Evolutionary conservation across 2,329 filamentous ascomycete genomes (phyloP), one percentile per base, ranked within the genome.

Genomic region (Leptoxyphium fumago): DNA sequence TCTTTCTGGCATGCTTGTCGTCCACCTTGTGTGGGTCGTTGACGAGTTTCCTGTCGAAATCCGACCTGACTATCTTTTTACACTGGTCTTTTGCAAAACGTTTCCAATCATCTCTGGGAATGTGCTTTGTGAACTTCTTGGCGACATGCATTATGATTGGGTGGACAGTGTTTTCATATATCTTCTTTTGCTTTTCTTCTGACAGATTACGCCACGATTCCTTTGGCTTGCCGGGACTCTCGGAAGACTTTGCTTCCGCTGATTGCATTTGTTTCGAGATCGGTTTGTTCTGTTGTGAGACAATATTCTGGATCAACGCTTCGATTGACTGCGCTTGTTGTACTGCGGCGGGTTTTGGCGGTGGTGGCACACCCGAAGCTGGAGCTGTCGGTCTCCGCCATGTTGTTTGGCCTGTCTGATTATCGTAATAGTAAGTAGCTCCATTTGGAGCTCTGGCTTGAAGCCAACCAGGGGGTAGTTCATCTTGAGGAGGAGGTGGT

Each of bases 81-180:
- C 65, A 58, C 58, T 76, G 73, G 61, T 81, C 76, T 63, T 80
- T 80, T 6, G 72, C 75, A 51, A 78, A 72, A 38, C 74, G 69
- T 58, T 81, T 81, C 38, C 80, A 58, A 47, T 80, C 74, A 2
- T 95, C 87, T 57, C 82, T 88, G 3, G 86, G 84, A 17, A 96
- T 77, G 63, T 86, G 88, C 56, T 87, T 75, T 49, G 81, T 82
- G 62, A 87, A 96, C 56, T 86, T 91, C 62, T 89, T 82, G 57
- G 89, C 76, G 1, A 94, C 80, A 50, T 86, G 74, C 61, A 87
- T 89, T 53, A 96, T 80, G 45, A 86, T 79, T 5, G 86, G 86
- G 57, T 82, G 84, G 6, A 95, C 71, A 42, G 87, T 94, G 58
- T 88, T 88, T 62, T 95, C 88, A 56, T 95, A 96, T 2, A 94